Conservation (phyloP, 192 early-diverging fungal genomes). For the Backusella tuberculispora region DNA sequence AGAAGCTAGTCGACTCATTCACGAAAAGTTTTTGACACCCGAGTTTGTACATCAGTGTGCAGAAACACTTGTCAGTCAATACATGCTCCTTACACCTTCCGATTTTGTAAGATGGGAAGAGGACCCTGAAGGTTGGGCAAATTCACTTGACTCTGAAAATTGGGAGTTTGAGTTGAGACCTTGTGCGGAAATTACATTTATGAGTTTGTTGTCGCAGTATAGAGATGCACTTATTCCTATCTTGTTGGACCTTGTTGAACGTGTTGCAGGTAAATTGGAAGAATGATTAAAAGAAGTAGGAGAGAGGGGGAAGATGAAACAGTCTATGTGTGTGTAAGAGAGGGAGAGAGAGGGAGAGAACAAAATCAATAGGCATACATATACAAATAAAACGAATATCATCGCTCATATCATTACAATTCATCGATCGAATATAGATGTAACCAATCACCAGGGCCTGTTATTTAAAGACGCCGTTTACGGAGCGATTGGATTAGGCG, state of each 20-base stretch:
- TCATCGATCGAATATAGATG: conserved; percentile 27
- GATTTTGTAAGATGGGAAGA: conserved; percentile 84
- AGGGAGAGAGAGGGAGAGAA: too few relatives aligned
- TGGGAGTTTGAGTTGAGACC: conserved; percentile 82
- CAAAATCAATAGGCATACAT: too few relatives aligned
- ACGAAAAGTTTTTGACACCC: conserved; percentile 68
- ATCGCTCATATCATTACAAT: not conserved
- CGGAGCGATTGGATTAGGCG: conserved; percentile 77
- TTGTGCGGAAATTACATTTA: conserved; percentile 84
- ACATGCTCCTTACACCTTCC: conserved; percentile 66
- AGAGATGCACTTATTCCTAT: conserved; percentile 62
- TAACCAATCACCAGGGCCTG: conserved; percentile 50
- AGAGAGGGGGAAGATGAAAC: too few relatives aligned
- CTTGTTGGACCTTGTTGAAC: conserved; percentile 62
- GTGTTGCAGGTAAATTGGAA: conserved; percentile 51
- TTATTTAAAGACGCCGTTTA: conserved; percentile 81
- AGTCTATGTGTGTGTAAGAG: too few relatives aligned
- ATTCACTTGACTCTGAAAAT: conserved; percentile 80
- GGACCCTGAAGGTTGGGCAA: conserved; percentile 83
- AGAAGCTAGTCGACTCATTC: conserved; percentile 59
- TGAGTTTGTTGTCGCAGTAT: conserved; percentile 74
- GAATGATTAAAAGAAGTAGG: not conserved
- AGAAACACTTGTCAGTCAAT: conserved; percentile 76
- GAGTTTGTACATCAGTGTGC: conserved; percentile 66
- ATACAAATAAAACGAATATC: not conserved